phyloP scores from a whole-genome alignment of 495 filamentous ascomycete species.

The Cercophora sp. region DNA sequence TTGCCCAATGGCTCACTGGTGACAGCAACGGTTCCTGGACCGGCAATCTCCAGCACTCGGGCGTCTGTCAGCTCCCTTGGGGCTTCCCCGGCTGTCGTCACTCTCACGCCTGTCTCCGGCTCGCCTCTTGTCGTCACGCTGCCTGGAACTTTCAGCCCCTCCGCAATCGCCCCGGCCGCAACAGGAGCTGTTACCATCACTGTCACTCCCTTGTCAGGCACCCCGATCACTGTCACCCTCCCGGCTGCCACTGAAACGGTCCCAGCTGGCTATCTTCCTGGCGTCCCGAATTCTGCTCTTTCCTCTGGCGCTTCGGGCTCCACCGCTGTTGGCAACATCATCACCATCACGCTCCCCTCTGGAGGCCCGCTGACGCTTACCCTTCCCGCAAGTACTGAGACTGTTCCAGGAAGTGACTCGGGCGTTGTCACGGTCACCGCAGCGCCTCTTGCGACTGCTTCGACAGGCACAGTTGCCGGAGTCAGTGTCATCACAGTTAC shows the following conservation, averaged over 20 bases:
- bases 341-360: background rate
- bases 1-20: too few relatives aligned
- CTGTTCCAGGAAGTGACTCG: too few relatives aligned
- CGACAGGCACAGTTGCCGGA: too few relatives aligned
- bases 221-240: background rate
- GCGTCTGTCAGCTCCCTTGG: background rate
- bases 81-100: slow-evolving; percentile 1
- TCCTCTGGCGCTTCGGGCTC: too few relatives aligned
- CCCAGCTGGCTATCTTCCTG: too few relatives aligned
- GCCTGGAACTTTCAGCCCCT: background rate
- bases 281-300: too few relatives aligned
- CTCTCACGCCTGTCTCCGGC: slow-evolving; percentile 1
- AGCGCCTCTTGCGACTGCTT: background rate
- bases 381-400: background rate
- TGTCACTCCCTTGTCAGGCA: background rate
- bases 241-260: background rate
- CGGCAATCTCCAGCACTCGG: too few relatives aligned
- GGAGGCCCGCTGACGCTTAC: background rate
- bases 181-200: slow-evolving; percentile 8
- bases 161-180: background rate
- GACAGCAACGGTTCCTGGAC: too few relatives aligned
- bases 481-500: background rate
- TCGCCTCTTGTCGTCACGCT: slow-evolving; percentile 12
- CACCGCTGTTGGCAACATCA: background rate
- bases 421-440: background rate